Conservation (phyloP, 805 yeast genomes). For the Metschnikowia arizonensis region DNA sequence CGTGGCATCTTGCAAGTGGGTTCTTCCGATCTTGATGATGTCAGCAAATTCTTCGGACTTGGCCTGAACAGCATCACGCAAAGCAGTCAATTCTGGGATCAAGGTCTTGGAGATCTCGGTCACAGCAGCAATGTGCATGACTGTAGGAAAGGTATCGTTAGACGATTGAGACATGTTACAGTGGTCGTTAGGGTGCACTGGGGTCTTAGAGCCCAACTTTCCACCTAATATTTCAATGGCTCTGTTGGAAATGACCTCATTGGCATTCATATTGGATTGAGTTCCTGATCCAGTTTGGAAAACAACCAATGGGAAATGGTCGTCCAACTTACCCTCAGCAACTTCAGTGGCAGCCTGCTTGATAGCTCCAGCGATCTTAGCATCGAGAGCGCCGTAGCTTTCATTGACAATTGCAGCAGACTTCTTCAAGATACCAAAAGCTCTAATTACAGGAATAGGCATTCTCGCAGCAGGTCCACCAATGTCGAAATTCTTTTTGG, state of each 20-base stretch:
- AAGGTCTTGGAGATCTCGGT: conserved; percentile 72
- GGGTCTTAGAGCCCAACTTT: conserved; percentile 81
- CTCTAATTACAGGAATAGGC: conserved; percentile 87
- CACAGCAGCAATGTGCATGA: conserved; percentile 98
- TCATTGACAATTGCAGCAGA: conserved; percentile 92
- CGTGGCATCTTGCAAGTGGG: conserved; percentile 98
- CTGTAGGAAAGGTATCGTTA: conserved; percentile 98
- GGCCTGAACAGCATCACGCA: conserved; percentile 71
- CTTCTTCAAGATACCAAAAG: conserved; percentile 91
- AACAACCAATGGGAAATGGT: conserved; percentile 96
- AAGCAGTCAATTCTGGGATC: conserved; percentile 72
- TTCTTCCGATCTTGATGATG: conserved; percentile 97
- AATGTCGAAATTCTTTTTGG: conserved; percentile 88
- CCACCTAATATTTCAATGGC: conserved; percentile 97
- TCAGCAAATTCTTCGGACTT: conserved; percentile 80
- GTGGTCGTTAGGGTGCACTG: conserved; percentile 98
- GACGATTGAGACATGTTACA: conserved; percentile 98
- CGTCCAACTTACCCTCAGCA: conserved; percentile 82
- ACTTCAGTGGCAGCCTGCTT: conserved; percentile 95
- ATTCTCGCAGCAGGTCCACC: conserved; percentile 88
- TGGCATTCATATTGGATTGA: conserved; percentile 98
- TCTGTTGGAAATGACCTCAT: conserved; percentile 96
- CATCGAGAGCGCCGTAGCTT: conserved; percentile 74
- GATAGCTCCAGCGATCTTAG: conserved; percentile 78
- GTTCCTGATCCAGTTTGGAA: conserved; percentile 99